Evolutionary conservation across 495 filamentous ascomycete genomes (phyloP), one percentile per base, ranked within the genome.

Genomic region (Aspergillus cavernicola): DNA sequence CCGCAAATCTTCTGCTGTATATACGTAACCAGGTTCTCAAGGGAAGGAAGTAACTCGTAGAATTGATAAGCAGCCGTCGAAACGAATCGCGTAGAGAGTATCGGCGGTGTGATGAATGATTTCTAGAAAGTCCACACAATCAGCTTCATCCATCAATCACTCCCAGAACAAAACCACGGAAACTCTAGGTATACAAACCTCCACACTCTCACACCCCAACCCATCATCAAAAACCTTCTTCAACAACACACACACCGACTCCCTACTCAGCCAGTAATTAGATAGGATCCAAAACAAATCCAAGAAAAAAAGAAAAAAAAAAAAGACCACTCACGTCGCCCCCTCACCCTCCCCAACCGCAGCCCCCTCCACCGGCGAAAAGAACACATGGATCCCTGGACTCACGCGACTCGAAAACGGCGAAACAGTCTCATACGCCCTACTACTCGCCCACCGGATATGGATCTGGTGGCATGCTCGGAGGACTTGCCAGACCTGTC

Each of bases 311-410:
- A 28, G 4, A 4, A 10, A 37, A 6, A 12, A n/a, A 51, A 11
- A 35, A 32, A n/a, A n/a, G n/a, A n/a, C n/a, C n/a, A 60, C 66
- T 66, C 57, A 74, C 79, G 60, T 70, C 56, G 38, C 31, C 65
- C 49, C 36, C 43, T 71, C 10, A 23, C 24, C 23, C 24, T 29
- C 41, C 12, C 19, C 24, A 16, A 13, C 39, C 19, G 12, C 5
- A 19, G 13, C 20, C 39, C 19, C 39, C 13, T 12, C 12, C n/a
- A 39, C 44, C 8, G 88, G 86, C 0, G 85, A 88, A 60, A 86
- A 89, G 62, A 88, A 87, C 20, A 90, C 75, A 77, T 97, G 91
- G 9, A 97, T 73, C 19, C 93, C 93, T 2, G 91, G 84, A 6
- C 87, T 81, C 28, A 91, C 68, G 53, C 85, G 80, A 45, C 90